Evolutionary conservation across 305 asterid species (phyloP).

Genomic region (Fraxinus greggii): DNA sequence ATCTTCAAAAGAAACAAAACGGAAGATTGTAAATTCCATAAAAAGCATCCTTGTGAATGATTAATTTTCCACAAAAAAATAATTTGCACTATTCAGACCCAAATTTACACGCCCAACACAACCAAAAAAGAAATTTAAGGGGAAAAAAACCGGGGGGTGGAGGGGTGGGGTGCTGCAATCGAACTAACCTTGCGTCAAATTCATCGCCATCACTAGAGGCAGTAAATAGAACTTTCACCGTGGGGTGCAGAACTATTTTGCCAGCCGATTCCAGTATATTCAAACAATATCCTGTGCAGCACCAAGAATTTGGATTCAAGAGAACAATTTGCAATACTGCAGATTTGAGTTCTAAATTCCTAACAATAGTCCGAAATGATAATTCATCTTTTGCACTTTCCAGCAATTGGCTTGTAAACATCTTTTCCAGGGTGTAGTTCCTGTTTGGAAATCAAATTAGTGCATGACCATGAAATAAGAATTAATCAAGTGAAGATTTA

Average conservation of each 20-base stretch:
- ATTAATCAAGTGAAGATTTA: background rate
- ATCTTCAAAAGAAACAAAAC: background rate
- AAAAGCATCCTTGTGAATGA: background rate
- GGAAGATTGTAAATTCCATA: background rate
- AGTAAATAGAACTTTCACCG: conserved; percentile 63
- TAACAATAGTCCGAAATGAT: conserved; percentile 76
- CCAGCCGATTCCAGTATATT: conserved; percentile 40
- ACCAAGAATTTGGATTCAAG: conserved; percentile 85
- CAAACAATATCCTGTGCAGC: conserved; percentile 51
- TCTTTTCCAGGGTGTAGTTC: conserved; percentile 67
- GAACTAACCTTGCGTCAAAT: conserved; percentile 55
- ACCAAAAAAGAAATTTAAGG: background rate
- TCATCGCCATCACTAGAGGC: conserved; percentile 40
- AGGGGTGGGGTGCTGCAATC: background rate
- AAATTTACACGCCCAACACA: background rate
- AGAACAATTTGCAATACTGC: conserved; percentile 66
- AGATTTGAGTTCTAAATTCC: conserved; percentile 61
- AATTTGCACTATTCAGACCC: background rate
- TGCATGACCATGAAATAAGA: background rate
- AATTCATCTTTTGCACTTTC: conserved; percentile 87
- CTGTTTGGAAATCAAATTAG: conserved; percentile 37
- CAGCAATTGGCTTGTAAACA: conserved; percentile 71
- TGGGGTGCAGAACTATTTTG: conserved; percentile 57
- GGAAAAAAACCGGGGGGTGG: background rate
- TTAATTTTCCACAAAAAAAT: background rate